Evolutionary conservation across 129 eudicot genomes (phyloP), one percentile per base, ranked within the genome.

Genomic region (Chrysanthemum makinoi): DNA sequence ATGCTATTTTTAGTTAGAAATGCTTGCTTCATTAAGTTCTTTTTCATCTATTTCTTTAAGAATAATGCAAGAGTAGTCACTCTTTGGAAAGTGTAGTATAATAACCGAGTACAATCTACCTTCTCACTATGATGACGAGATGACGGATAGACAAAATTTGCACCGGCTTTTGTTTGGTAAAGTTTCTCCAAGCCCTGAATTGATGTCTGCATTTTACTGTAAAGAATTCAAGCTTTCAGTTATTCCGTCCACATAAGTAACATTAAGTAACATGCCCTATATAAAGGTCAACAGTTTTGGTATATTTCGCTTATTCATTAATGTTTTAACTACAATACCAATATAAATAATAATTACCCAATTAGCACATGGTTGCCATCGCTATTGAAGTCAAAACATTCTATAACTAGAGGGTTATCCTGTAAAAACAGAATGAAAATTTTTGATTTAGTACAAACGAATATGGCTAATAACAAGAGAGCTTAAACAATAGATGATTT

Each of bases 311-410:
- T n/a, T 63, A 18, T 39, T 39, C 68, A 39, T n/a, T n/a, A n/a
- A 2, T 63, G 11, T 63, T 33, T 16, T 35, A 35, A n/a, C 52
- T 39, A 64, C 26, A 64, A 43, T 26, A 64, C 9, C 16, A 6
- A 64, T 17, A 66, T 8, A 13, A 30, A 20, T 10, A 73, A 18
- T 12, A 70, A 10, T 72, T 95, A 95, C 99, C 99, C 99, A 19
- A 95, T 95, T 47, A 95, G 78, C n/a, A 66, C 68, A 65, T 95
- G 99, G 73, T 84, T 85, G 54, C 99, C 99, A 81, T 56, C 80
- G 77, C 62, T 85, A 62, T 95, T 90, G 78, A 95, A 95, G 85
- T 95, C 99, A 67, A 95, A 90, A 81, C 99, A 95, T 87, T 95
- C 97, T 9, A 95, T 76, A 52, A 90, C 51, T 48, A 95, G 70